A percentile compares a stretch with the other conserved stretches of the same genome.
phyloP scores from a whole-genome alignment of 73 alveolate species.

The Stentor coeruleus region DNA sequence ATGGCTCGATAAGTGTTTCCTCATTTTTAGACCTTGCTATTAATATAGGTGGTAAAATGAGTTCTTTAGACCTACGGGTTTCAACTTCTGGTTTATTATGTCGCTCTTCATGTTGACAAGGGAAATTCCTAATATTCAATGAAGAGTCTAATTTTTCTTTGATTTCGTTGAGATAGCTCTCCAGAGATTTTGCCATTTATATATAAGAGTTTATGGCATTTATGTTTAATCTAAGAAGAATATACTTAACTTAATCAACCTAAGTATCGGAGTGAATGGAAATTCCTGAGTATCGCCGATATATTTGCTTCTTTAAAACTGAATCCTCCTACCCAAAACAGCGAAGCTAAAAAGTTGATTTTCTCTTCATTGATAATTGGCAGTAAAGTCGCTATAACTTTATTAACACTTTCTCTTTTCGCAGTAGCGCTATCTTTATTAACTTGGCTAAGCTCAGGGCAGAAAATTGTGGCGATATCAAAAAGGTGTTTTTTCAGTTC shows the following conservation, averaged over 20 bases:
- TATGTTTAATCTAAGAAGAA: too few relatives aligned
- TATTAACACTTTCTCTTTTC: neutral
- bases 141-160: constrained; percentile 56
- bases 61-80: constrained; percentile 46
- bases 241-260: neutral
- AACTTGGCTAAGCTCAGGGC: neutral
- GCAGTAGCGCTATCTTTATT: neutral
- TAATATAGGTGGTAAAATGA: constrained; percentile 58
- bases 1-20: constrained; percentile 55
- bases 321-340: constrained; percentile 13
- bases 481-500: neutral
- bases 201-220: too few relatives aligned
- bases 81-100: constrained; percentile 75
- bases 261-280: constrained; percentile 12
- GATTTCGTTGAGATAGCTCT: constrained; percentile 47
- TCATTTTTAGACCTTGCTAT: constrained; percentile 63
- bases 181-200: constrained; percentile 49
- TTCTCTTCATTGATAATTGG: constrained; percentile 28
- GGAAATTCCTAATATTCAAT: constrained; percentile 53
- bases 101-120: constrained; percentile 67
- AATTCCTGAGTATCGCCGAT: constrained; percentile 6
- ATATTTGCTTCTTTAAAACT: neutral
- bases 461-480: neutral
- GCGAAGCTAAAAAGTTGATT: neutral
- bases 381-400: neutral